Evolutionary conservation across 164 flowering plant species (phyloP), one percentile per base, ranked within the genome.

Genomic region (Tetrastigma voinierianum): DNA sequence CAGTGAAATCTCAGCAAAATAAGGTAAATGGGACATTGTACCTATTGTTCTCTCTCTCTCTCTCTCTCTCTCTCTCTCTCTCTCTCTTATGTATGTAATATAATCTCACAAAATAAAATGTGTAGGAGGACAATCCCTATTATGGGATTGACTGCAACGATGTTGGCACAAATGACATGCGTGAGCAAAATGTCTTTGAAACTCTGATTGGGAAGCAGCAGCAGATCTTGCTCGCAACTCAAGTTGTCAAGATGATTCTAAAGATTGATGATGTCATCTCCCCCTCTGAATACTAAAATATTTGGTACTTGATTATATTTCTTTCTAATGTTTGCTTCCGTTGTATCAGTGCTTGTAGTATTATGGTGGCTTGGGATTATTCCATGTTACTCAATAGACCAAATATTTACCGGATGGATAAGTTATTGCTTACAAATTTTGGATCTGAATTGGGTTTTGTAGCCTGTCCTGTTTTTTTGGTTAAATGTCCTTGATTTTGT

Each of bases 71-170:
- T 10, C 17, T 45, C 58, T 51, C 51, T 43, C 54, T 32, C 20
- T 32, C 21, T 18, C n/a, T 23, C 15, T 32, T 23, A 9, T 46
- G 46, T 62, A 57, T 15, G 52, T 45, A n/a, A n/a, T 61, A 13
- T 1, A n/a, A 47, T 25, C 23, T 43, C 14, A 12, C 9, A 57
- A 51, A 40, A 55, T 62, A 51, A 15, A 58, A 17, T 59, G 4
- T 82, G 80, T 86, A 90, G 99, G 99, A 93, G 70, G 85, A 78
- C 77, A 88, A 89, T 72, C 79, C 90, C 0, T 72, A 82, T 67
- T 89, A 81, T 54, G 97, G 99, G 63, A 85, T 96, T 4, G 97
- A 93, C 70, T 96, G 99, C 86, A 96, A 96, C 75, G 97, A 96
- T 75, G 90, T 85, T 64, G 99, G 99, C 20, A 96, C 96, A 7